Evolutionary conservation across 2,329 filamentous ascomycete species (phyloP).

Genomic region (Phoma sp.): DNA sequence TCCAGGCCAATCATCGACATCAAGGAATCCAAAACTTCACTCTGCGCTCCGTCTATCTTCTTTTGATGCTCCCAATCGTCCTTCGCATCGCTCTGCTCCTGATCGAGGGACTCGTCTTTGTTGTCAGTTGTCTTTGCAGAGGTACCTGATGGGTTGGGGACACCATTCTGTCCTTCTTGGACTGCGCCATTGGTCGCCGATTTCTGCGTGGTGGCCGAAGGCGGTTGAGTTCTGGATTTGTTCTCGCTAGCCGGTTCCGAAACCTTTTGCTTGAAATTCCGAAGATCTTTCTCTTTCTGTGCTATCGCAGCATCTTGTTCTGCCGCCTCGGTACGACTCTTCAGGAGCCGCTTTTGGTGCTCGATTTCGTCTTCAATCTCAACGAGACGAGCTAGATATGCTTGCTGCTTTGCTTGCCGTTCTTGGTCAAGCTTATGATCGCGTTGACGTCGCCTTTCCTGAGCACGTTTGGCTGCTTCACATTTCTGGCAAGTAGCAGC

Average conservation of each 20-base stretch:
- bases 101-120: slow-evolving; percentile 1
- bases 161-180: neutral
- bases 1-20: slow-evolving; percentile 73
- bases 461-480: slow-evolving; percentile 55
- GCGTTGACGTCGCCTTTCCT: slow-evolving; percentile 52
- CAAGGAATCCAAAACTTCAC: slow-evolving; percentile 63
- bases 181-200: neutral
- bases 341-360: slow-evolving; percentile 52
- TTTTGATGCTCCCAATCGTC: slow-evolving; percentile 71
- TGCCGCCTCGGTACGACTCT: slow-evolving; percentile 54
- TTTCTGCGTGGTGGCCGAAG: neutral
- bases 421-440: slow-evolving; percentile 60
- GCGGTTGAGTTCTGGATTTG: too few relatives aligned
- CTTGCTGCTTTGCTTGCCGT: slow-evolving; percentile 52
- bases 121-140: neutral
- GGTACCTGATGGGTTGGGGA: neutral
- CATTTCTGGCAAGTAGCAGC: slow-evolving; percentile 59
- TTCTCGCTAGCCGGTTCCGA: neutral
- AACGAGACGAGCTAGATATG: slow-evolving; percentile 55
- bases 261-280: slow-evolving; percentile 40
- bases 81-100: slow-evolving; percentile 34
- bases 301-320: slow-evolving; percentile 53
- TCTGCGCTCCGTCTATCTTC: slow-evolving; percentile 56
- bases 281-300: slow-evolving; percentile 57
- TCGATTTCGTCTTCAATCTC: slow-evolving; percentile 62